Base-by-base conservation (phyloP, 805 yeast genomes). In the Sugiyamaella qingdaonensis region DNA sequence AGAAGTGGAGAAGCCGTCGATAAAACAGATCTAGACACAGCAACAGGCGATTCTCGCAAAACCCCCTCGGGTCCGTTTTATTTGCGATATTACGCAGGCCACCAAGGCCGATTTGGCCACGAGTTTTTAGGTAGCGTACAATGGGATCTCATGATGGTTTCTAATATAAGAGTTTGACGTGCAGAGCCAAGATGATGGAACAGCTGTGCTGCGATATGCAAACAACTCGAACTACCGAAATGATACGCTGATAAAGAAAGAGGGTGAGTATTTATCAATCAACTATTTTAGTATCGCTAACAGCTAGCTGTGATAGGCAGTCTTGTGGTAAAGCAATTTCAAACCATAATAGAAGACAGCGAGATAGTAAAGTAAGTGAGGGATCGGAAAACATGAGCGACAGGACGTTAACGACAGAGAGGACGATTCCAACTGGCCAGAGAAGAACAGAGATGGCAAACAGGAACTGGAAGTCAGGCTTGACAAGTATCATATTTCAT, bases 211-310 rank as follows among this genome's bases (percentile, higher is more conserved):
- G 32, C 62, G 75, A 45, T 76, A 76, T 56, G 75, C 76, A n/a
- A 76, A 76, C 54, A 75, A 73, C 54, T 73, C 79, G 2, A 73
- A 74, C 54, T 76, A 76, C 53, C 64, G 78, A 54, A 67, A 71
- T 34, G 79, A 75, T 45, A 69, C 71, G 3, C 48, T 69, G 52
- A 75, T 76, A 52, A 60, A 68, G 32, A 76, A 75, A 60, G 70
- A 69, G 36, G 61, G 68, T 60, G 44, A 24, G 67, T 52, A 21
- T 16, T 5, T n/a, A 14, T 10, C 11, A 19, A 43, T n/a, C 14
- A n/a, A 31, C 7, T 24, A 4, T 24, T 7, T 24, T 24, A 4
- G 7, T 24, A 24, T 24, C 8, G 31, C 36, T 36, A 35, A 46
- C 46, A 21, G 19, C 37, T 24, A 67, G 71, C 70, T 39, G 56